Percentiles rank a stretch among this genome's conserved stretches.
phyloP scores from a whole-genome alignment of 2,329 filamentous ascomycete genomes.

The Penicillium sp. region DNA sequence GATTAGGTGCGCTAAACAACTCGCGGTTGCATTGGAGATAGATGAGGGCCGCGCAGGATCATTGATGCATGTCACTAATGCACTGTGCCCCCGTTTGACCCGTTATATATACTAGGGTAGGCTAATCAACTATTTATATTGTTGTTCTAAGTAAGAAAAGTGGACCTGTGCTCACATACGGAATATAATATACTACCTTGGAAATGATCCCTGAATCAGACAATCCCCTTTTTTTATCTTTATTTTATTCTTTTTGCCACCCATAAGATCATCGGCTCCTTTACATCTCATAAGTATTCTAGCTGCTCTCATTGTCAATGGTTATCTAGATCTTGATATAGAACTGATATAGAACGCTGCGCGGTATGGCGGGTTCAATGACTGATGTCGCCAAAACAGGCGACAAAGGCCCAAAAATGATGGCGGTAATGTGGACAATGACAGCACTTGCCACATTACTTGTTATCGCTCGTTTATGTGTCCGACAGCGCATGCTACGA shows the following conservation, averaged over 20 bases:
- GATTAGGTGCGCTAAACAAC: background rate
- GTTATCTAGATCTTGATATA: background rate
- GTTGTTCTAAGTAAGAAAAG: background rate
- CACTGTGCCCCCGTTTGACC: background rate
- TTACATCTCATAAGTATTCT: background rate
- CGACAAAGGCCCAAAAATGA: conserved; percentile 27
- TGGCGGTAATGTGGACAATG: conserved; percentile 31
- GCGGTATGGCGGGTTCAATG: background rate
- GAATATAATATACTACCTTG: background rate
- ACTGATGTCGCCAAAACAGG: background rate
- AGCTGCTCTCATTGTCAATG: background rate
- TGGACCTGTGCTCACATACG: background rate
- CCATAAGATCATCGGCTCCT: background rate
- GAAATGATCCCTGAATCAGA: background rate
- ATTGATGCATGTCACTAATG: background rate
- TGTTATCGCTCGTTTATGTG: conserved; percentile 32
- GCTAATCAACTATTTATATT: background rate
- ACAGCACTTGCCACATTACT: conserved; percentile 29
- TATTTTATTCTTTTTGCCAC: background rate
- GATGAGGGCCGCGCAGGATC: background rate
- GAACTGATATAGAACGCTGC: background rate
- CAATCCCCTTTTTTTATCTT: background rate
- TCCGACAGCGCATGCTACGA: conserved; percentile 28
- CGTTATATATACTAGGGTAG: background rate
- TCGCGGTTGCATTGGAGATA: background rate